Conservation (phyloP, 495 filamentous ascomycete genomes). For the Neurospora sp. region DNA sequence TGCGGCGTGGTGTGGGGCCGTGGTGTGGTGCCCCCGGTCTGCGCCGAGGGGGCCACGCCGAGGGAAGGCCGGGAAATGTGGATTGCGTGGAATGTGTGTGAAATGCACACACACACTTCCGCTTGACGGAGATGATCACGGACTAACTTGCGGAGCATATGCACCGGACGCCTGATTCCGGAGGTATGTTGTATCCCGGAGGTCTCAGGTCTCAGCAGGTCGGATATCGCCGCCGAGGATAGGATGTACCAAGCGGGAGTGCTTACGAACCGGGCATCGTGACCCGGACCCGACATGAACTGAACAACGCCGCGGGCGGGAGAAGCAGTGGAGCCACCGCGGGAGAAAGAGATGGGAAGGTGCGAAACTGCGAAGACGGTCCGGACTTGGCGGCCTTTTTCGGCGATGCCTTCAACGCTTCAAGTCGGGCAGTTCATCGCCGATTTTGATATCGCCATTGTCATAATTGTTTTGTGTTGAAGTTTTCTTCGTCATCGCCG, state of each 20-base stretch:
- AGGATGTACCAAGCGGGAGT: not conserved
- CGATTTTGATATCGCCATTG: not conserved
- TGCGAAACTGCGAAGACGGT: not conserved
- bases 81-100: not conserved
- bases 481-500: not conserved
- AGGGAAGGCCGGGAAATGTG: not conserved
- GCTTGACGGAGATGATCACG: not conserved
- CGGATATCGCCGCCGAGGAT: not conserved
- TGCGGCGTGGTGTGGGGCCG: not conserved
- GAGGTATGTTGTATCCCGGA: not conserved
- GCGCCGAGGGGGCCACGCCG: not conserved
- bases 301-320: not conserved
- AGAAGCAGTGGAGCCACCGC: not conserved
- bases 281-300: not conserved
- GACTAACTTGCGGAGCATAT: not conserved
- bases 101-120: no score
- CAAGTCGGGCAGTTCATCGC: not conserved
- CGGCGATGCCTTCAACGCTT: not conserved
- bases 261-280: not conserved
- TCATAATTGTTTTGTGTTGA: not conserved
- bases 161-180: not conserved
- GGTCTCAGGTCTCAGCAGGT: not conserved
- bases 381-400: not conserved
- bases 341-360: not conserved
- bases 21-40: not conserved